Evolutionary conservation across 1,284 basidiomycete species (phyloP).

Genomic region (Leccinum variabile): DNA sequence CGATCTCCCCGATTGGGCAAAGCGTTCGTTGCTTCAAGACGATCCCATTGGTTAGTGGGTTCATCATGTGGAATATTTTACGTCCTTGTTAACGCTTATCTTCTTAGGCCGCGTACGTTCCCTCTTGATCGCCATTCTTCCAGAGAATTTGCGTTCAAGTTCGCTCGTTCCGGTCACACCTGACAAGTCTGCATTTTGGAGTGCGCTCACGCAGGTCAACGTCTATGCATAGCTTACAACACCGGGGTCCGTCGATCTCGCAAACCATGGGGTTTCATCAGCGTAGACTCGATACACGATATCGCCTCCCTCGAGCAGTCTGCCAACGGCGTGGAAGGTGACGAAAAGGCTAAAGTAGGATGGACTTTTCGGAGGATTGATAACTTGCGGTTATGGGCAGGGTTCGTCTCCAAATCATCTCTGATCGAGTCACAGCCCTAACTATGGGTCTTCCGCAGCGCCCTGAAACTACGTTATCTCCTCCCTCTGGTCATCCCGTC

Average conservation of each 20-base stretch:
- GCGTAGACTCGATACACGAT: slow-evolving; percentile 74
- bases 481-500: slow-evolving; percentile 63
- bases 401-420: slow-evolving; percentile 47
- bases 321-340: slow-evolving; percentile 39
- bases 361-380: slow-evolving; percentile 85
- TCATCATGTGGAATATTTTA: background rate
- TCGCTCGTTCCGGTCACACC: slow-evolving; percentile 43
- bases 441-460: slow-evolving; percentile 45
- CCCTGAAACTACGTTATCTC: slow-evolving; percentile 77
- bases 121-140: slow-evolving; percentile 48
- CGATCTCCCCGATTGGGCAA: slow-evolving; percentile 72
- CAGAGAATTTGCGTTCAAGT: slow-evolving; percentile 46
- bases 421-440: background rate
- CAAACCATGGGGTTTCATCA: slow-evolving; percentile 88
- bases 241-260: slow-evolving; percentile 73
- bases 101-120: slow-evolving; percentile 59
- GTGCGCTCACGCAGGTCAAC: slow-evolving; percentile 70
- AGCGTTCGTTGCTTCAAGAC: slow-evolving; percentile 49
- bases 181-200: slow-evolving; percentile 47
- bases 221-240: slow-evolving; percentile 82
- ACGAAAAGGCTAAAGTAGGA: slow-evolving; percentile 43
- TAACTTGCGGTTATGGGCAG: slow-evolving; percentile 80
- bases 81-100: slow-evolving; percentile 6
- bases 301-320: slow-evolving; percentile 61
- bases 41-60: slow-evolving; percentile 56